Base-by-base conservation (phyloP, 306 rosid species). In the Canavalia gladiata region DNA sequence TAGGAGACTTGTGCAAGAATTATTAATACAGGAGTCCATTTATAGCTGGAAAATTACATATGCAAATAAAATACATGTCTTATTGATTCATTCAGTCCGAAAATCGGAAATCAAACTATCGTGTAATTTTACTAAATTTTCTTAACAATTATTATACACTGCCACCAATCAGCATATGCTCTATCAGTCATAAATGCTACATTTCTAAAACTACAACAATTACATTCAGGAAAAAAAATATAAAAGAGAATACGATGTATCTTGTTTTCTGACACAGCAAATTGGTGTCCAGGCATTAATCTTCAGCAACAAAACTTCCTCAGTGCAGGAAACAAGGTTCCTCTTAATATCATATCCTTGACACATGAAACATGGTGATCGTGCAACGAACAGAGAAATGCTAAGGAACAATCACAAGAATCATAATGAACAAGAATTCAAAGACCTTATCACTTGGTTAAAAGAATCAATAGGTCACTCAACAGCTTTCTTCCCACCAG, bases 111-210 rank as follows among this genome's bases (percentile, higher is more conserved):
- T 84, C 80, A 89, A 88, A 88, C 87, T 87, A 75, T 74, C 30
- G 80, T 84, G 90, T 89, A 88, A 82, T 90, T 89, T 91, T 90
- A 90, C 93, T 94, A 75, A 85, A 46, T 79, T 87, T 87, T 86
- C 95, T 87, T 65, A 85, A 87, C 85, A 88, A 90, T 91, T 86
- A 90, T 91, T 86, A 85, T 90, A 89, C 89, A 90, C 83, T 87
- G 86, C 89, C 91, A 86, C 87, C 90, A 91, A 92, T 91, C 91
- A 89, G 90, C 88, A 88, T 79, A 87, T 82, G 90, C 87, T 89
- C 91, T 86, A 89, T 90, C 88, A 78, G 84, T 87, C 87, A 73
- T 87, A 86, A 87, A 87, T 86, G 91, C 93, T 89, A 89, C 91
- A 87, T 58, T 65, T 83, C 90, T 78, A 66, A 88, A 90, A 82